Evolutionary conservation across 441 rosid species (phyloP).

Genomic region (Melastoma candidum): DNA sequence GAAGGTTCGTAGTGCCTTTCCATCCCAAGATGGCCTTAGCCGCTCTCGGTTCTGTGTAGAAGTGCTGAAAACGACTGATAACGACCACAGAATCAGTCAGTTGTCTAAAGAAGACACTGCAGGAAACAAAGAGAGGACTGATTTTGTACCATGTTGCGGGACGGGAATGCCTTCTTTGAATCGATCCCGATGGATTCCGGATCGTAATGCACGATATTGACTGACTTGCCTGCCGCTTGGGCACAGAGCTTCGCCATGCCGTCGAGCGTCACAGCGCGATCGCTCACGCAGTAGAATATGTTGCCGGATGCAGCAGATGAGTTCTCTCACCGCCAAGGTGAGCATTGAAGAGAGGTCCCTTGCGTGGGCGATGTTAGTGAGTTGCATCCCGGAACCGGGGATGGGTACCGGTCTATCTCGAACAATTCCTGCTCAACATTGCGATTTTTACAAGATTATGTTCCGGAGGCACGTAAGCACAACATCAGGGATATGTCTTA

Average conservation of each 20-base stretch:
- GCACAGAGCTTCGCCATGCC: constrained; percentile 97
- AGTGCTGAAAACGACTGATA: constrained; percentile 44
- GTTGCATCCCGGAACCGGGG: constrained; percentile 91
- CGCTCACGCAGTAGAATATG: constrained; percentile 85
- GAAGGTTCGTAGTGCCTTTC: constrained; percentile 55
- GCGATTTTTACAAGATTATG: neutral
- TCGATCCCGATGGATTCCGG: constrained; percentile 73
- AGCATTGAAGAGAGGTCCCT: constrained; percentile 87
- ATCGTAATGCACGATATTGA: constrained; percentile 74
- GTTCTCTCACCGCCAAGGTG: constrained; percentile 57
- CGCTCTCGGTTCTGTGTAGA: constrained; percentile 88
- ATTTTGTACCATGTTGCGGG: constrained; percentile 67
- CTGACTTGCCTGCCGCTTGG: constrained; percentile 62
- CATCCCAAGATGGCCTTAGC: constrained; percentile 80
- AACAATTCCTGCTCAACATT: constrained; percentile 53
- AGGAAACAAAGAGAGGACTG: neutral
- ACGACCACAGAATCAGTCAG: neutral
- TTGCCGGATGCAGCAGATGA: constrained; percentile 55
- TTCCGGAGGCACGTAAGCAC: too few species aligned
- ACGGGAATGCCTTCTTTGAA: constrained; percentile 93
- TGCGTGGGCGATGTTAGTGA: constrained; percentile 71
- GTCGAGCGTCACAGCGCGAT: constrained; percentile 82
- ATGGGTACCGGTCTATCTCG: constrained; percentile 75
- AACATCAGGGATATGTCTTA: too few species aligned
- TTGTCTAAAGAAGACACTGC: neutral